These are phyloP conservation scores for Chalciporus chontae DNA, from an alignment of 768 basidiomycete genomes.

Conservation along the genomic window DNA sequence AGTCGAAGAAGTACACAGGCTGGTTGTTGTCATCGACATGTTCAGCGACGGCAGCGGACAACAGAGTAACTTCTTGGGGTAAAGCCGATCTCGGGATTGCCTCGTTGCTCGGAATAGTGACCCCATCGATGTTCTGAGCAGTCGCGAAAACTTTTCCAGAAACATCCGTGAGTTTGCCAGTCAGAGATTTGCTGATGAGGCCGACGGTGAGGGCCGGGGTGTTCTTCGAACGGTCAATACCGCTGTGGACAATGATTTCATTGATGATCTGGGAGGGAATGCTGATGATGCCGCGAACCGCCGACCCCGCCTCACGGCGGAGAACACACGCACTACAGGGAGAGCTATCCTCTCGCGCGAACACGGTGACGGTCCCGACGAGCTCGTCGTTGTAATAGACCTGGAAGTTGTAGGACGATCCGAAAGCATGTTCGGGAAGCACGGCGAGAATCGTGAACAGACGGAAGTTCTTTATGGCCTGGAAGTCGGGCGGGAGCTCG, in stretches of 20 bases:
- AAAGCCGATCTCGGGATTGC: constrained; percentile 11
- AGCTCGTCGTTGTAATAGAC: constrained; percentile 16
- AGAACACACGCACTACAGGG: constrained; percentile 24
- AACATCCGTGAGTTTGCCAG: constrained; percentile 16
- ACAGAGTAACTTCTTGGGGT: constrained; percentile 19
- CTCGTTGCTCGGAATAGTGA: not conserved
- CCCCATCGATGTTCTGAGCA: constrained; percentile 12
- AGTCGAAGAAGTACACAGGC: constrained; percentile 22
- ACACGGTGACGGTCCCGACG: constrained; percentile 23
- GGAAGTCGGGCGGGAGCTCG: constrained; percentile 13
- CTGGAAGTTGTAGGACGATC: constrained; percentile 23
- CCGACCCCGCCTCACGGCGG: constrained; percentile 13
- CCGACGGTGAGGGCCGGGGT: constrained; percentile 14
- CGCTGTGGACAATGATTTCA: constrained; percentile 16
- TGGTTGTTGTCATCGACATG: constrained; percentile 8
- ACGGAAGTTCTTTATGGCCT: constrained; percentile 21
- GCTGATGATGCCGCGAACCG: constrained; percentile 26
- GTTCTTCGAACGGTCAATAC: not conserved
- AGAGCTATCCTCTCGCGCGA: constrained; percentile 20
- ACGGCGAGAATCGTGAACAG: constrained; percentile 23
- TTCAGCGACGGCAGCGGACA: constrained; percentile 23
- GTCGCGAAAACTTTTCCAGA: constrained; percentile 12
- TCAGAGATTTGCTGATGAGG: constrained; percentile 13
- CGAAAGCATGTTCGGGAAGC: constrained; percentile 25
- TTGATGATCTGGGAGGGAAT: constrained; percentile 20